phyloP scores from a whole-genome alignment of 768 basidiomycete species.

The Hypsizygus marmoreus region DNA sequence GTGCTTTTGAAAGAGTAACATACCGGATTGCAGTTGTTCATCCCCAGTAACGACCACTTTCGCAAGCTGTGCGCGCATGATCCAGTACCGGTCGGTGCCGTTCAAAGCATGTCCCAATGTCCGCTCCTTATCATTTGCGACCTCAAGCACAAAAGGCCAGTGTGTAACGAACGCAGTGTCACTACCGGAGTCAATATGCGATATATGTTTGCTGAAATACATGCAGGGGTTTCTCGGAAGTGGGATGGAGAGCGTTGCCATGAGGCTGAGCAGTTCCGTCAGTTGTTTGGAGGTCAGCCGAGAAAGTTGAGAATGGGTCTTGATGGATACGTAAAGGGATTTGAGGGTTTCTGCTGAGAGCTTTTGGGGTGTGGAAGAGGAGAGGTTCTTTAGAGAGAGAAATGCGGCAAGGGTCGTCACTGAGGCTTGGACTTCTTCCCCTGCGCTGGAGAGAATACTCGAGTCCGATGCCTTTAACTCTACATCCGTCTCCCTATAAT shows the following conservation, averaged over 20 bases:
- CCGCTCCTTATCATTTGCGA: constrained; percentile 46
- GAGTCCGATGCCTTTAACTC: too few relatives aligned
- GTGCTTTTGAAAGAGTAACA: not conserved
- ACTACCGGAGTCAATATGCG: constrained; percentile 21
- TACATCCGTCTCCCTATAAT: too few relatives aligned
- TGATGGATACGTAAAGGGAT: constrained; percentile 39
- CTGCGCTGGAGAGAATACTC: not conserved
- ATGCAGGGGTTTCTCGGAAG: constrained; percentile 21
- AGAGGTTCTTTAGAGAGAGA: constrained; percentile 19
- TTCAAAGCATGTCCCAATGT: constrained; percentile 30
- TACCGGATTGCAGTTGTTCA: constrained; percentile 18
- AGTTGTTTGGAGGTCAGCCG: constrained; percentile 37
- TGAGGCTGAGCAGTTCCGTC: constrained; percentile 45
- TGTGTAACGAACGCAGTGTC: constrained; percentile 32
- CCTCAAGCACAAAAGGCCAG: constrained; percentile 51
- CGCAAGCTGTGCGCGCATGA: constrained; percentile 51
- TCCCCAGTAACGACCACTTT: constrained; percentile 20
- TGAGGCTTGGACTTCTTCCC: constrained; percentile 3
- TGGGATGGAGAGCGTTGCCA: constrained; percentile 50
- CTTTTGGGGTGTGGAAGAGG: constrained; percentile 14
- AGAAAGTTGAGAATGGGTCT: constrained; percentile 33
- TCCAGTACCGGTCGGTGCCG: constrained; percentile 62
- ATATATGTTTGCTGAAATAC: constrained; percentile 32
- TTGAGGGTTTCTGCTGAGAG: constrained; percentile 35
- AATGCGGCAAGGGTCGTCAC: constrained; percentile 23